Conservation (phyloP, 2,329 filamentous ascomycete species). For the Cladosporium sphaerospermum region DNA sequence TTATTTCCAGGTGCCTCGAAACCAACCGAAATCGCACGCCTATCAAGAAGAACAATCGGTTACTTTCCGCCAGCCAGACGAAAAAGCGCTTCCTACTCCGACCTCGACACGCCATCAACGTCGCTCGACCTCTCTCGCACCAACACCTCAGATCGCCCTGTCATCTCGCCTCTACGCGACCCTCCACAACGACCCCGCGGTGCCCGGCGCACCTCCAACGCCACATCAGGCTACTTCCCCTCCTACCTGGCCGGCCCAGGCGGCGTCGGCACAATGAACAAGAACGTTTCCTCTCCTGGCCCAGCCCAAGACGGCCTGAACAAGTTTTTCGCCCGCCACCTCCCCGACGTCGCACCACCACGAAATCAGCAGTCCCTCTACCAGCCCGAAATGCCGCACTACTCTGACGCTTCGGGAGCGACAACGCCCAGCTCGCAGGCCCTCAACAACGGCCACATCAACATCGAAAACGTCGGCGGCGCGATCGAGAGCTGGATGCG, state of each 20-base stretch:
- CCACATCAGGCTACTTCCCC: constrained; percentile 34
- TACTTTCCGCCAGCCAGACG: constrained; percentile 88
- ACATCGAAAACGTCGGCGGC: constrained; percentile 76
- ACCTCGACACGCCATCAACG: constrained; percentile 60
- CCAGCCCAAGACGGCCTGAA: constrained; percentile 81
- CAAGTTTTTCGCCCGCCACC: constrained; percentile 72
- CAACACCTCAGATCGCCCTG: constrained; percentile 27
- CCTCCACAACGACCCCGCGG: constrained; percentile 36
- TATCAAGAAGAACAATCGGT: constrained; percentile 72
- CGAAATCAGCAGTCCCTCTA: constrained; percentile 50
- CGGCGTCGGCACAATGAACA: constrained; percentile 75
- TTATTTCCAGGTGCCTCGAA: constrained; percentile 63
- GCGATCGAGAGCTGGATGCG: constrained; percentile 87
- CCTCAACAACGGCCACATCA: constrained; percentile 24
- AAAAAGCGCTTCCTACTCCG: constrained; percentile 65
- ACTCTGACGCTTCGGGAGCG: constrained; percentile 25
- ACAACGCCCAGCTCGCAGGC: constrained; percentile 20
- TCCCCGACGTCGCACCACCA: constrained; percentile 64
- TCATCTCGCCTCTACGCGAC: constrained; percentile 30
- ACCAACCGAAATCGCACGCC: constrained; percentile 77
- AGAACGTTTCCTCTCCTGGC: constrained; percentile 65
- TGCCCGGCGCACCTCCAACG: constrained; percentile 33
- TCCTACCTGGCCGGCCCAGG: constrained; percentile 71
- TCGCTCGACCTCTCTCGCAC: constrained; percentile 56
- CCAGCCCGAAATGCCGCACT: constrained; percentile 59